Conservation (phyloP, 441 rosid genomes). For the Eruca vesicaria region DNA sequence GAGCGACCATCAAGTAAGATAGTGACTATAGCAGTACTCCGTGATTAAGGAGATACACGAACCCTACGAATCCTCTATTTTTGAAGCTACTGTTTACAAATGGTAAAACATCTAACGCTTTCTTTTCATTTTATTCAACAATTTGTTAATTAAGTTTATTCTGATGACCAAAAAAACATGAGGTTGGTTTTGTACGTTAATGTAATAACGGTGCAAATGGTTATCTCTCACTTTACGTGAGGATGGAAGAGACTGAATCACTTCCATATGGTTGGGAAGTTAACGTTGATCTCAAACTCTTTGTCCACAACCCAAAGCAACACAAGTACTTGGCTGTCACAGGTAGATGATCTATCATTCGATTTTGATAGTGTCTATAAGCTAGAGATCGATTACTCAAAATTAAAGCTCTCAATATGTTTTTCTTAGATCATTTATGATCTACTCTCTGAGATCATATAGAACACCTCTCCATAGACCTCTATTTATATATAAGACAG, state of each 20-base stretch:
- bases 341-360: too few relatives aligned
- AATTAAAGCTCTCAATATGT: too few relatives aligned
- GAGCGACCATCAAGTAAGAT: not conserved
- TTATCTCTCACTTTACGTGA: not conserved
- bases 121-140: not conserved
- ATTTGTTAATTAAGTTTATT: not conserved
- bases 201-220: not conserved
- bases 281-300: too few relatives aligned
- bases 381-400: too few relatives aligned
- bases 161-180: not conserved
- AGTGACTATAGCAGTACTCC: not conserved
- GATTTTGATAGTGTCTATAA: too few relatives aligned
- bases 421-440: too few relatives aligned
- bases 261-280: too few relatives aligned
- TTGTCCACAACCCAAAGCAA: too few relatives aligned
- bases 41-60: not conserved
- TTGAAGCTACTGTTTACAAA: not conserved
- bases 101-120: not conserved
- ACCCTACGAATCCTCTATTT: not conserved
- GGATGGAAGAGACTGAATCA: too few relatives aligned
- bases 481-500: too few relatives aligned
- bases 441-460: too few relatives aligned
- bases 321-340: not conserved
- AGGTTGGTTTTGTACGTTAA: not conserved
- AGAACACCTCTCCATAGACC: too few relatives aligned